Percentiles rank a stretch among this genome's conserved stretches.
phyloP scores from a whole-genome alignment of 768 basidiomycete genomes.

The Agaricus subrufescens region DNA sequence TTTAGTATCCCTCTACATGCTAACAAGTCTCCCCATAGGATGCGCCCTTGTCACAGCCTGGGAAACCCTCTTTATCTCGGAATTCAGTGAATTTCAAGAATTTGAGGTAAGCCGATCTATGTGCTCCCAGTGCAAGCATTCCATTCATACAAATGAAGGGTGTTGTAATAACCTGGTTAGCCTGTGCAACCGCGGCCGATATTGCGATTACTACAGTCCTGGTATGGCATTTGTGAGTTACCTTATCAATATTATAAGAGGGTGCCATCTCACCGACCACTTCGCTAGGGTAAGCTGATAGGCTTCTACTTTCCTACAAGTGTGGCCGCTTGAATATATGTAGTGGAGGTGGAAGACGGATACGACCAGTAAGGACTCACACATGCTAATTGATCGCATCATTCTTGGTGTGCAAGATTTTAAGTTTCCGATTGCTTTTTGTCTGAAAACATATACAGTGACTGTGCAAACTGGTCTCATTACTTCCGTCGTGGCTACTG shows the following conservation, averaged over 20 bases:
- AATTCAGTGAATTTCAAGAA: no score
- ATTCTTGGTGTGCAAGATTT: constrained; percentile 26
- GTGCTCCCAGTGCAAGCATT: background rate
- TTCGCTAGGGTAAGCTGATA: background rate
- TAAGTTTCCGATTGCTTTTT: background rate
- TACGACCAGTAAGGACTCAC: constrained; percentile 26
- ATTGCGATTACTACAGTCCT: constrained; percentile 37
- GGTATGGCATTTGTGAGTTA: constrained; percentile 36
- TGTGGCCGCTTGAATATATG: no score
- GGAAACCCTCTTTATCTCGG: no score
- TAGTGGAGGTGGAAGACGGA: constrained; percentile 39
- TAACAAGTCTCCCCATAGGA: constrained; percentile 11
- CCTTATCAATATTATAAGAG: background rate
- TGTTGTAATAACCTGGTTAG: constrained; percentile 36
- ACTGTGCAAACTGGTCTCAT: constrained; percentile 33
- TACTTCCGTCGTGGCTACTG: constrained; percentile 27
- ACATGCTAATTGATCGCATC: constrained; percentile 37
- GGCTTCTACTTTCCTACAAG: no score
- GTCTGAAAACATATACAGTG: constrained; percentile 16
- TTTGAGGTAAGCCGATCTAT: no score
- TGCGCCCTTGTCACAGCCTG: constrained; percentile 22
- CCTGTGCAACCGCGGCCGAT: constrained; percentile 34
- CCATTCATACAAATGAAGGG: background rate
- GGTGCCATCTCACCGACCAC: no score
- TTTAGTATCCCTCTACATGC: no score